phyloP scores from a whole-genome alignment of 2,329 filamentous ascomycete species.

The Phaeosphaeriaceae sp. region DNA sequence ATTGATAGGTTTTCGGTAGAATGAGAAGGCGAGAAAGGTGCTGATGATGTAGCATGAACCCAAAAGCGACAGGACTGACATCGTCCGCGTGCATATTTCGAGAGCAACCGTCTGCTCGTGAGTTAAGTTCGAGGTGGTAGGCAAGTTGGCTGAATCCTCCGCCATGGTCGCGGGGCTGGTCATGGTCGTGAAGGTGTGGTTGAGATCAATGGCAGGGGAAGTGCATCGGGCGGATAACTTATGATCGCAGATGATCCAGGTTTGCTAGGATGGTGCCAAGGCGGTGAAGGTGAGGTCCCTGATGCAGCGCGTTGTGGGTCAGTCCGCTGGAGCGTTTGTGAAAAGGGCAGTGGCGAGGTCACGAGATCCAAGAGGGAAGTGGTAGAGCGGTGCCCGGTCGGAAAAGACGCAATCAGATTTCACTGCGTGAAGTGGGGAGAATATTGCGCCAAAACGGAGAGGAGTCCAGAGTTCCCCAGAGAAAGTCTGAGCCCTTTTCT shows the following conservation, averaged over 20 bases:
- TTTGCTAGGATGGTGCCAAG: neutral
- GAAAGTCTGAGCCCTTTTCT: neutral
- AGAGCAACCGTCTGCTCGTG: conserved; percentile 53
- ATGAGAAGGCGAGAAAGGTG: conserved; percentile 71
- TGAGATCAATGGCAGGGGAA: neutral
- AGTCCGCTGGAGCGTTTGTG: neutral
- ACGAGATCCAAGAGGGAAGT: neutral
- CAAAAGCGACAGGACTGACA: conserved; percentile 73
- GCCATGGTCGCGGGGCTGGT: neutral
- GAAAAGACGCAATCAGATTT: neutral
- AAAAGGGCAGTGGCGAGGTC: neutral
- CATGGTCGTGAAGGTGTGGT: neutral
- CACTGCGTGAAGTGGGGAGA: neutral
- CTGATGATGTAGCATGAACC: conserved; percentile 75
- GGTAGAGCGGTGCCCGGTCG: neutral
- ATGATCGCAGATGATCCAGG: neutral
- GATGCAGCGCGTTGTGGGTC: neutral
- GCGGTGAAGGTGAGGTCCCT: neutral
- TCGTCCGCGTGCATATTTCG: conserved; percentile 69
- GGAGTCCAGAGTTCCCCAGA: neutral
- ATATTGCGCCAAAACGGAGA: neutral
- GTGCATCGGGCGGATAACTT: neutral
- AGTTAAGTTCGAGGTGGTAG: conserved; percentile 6
- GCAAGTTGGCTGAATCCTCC: neutral
- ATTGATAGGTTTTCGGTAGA: conserved; percentile 83